Base-by-base conservation (phyloP, 805 yeast species). In the Monosporozyma siamensis region DNA sequence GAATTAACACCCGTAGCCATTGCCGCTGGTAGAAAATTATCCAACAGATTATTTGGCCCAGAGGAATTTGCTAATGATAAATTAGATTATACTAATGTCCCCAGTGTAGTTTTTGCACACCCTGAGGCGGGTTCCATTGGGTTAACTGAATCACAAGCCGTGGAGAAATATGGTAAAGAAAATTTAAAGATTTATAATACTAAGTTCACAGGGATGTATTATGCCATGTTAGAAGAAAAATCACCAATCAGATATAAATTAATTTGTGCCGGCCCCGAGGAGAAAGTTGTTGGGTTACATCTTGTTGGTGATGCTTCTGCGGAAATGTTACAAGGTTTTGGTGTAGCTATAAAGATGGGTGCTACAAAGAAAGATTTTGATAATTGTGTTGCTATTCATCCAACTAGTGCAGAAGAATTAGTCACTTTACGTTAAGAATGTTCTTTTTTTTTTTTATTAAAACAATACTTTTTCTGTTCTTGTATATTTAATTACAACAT, bases 1-100 rank as follows among this genome's bases (percentile, higher is more conserved):
- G 97, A 92, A 69, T 75, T 92, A 55, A 92, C 99, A 2, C 99
- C 99, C 7, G 97, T 88, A 35, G 98, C 98, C 30, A 92, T 92
- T 68, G 97, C 98, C 29, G 89, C 98, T 8, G 99, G 99, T 47
- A 81, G 99, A 66, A 85, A 78, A 63, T 74, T 92, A 52, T 77
- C 97, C 23, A 89, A 90, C 69, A 77, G 99, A 62, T 68, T 92
- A 46, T 92, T 90, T 61, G 96, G 96, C 18, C 82, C 89, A 43
- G 77, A 73, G 48, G 61, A 66, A 44, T 86, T 73, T 69, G 76
- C 75, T 48, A 63, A 77, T 38, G 84, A 81, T 62, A 87, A 89
- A 60, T 86, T 85, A 63, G 96, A 88, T 61, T 92, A 81, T 65
- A 66, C 62, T 23, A 84, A 89, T 59, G 78, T 92, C 40, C 98